Percentiles rank a stretch among this genome's conserved stretches.
Conservation (phyloP, 495 filamentous ascomycete genomes). For the Cladorrhinum samala region DNA sequence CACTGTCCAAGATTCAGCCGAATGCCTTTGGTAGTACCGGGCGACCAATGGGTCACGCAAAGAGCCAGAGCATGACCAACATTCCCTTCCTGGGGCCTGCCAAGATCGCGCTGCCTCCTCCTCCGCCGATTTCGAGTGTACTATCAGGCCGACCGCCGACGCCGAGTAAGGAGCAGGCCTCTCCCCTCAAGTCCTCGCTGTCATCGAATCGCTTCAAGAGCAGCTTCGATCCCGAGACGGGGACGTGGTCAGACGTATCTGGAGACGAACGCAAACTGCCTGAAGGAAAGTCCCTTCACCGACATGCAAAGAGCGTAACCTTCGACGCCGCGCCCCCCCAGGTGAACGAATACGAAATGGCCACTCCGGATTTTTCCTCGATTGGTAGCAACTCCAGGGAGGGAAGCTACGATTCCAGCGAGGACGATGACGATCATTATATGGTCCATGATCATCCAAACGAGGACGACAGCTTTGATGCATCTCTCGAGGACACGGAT, state of each 20-base stretch:
- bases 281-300: constrained; percentile 55
- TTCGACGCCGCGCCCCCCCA: constrained; percentile 92
- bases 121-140: constrained; percentile 2
- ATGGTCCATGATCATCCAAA: constrained; percentile 59
- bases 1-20: constrained; percentile 65
- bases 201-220: constrained; percentile 63
- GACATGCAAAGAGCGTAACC: constrained; percentile 91
- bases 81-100: constrained; percentile 40
- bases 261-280: constrained; percentile 48
- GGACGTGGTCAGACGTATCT: constrained; percentile 63
- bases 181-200: constrained; percentile 82
- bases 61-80: constrained; percentile 43
- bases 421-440: constrained; percentile 69
- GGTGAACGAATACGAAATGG: constrained; percentile 96
- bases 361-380: constrained; percentile 88
- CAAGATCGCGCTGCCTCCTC: constrained; percentile 32
- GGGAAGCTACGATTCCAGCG: constrained; percentile 80
- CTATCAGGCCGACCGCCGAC: constrained; percentile 38
- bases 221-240: constrained; percentile 64
- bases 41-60: constrained; percentile 32
- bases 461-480: constrained; percentile 87
- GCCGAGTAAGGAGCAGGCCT: constrained; percentile 66
- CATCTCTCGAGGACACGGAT: constrained; percentile 86
- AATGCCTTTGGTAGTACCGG: constrained; percentile 51
- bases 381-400: constrained; percentile 81